A percentile compares a stretch with the other conserved stretches of the same genome.
phyloP scores from a whole-genome alignment of 768 basidiomycete genomes.

The Lactarius evosmus region DNA sequence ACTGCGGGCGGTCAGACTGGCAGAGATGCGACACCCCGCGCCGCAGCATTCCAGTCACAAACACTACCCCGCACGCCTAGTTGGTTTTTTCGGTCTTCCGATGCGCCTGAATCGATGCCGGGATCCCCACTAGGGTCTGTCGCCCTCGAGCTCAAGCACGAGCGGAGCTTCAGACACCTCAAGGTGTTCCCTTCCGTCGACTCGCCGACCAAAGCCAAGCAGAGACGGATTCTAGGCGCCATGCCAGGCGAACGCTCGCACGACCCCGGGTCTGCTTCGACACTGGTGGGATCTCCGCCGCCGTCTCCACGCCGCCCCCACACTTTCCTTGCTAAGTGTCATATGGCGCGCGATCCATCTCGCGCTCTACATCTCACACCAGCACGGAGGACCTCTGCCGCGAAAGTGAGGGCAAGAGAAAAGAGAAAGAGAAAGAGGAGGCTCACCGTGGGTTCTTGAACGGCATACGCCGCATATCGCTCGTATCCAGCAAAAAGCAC shows the following conservation, averaged over 20 bases:
- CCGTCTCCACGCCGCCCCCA: constrained; percentile 22
- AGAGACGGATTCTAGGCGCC: constrained; percentile 20
- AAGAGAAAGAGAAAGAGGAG: constrained; percentile 35
- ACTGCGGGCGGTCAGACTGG: constrained; percentile 31
- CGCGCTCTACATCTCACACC: constrained; percentile 21
- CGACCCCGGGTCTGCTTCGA: constrained; percentile 32
- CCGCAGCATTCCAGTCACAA: constrained; percentile 32
- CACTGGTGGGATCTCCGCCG: constrained; percentile 28
- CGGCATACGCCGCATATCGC: constrained; percentile 59
- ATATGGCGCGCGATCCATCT: constrained; percentile 28
- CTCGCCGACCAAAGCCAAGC: constrained; percentile 32
- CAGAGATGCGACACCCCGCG: constrained; percentile 33
- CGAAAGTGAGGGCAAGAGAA: constrained; percentile 6
- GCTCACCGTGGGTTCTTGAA: constrained; percentile 57
- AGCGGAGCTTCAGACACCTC: constrained; percentile 35
- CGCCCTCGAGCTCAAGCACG: constrained; percentile 33
- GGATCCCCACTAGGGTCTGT: constrained; percentile 42
- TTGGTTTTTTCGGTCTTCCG: constrained; percentile 53
- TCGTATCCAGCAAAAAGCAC: constrained; percentile 50
- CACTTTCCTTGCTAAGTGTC: constrained; percentile 33
- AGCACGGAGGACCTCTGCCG: constrained; percentile 22
- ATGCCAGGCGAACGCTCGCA: constrained; percentile 21
- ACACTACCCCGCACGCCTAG: constrained; percentile 30
- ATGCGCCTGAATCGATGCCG: constrained; percentile 36
- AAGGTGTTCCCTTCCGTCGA: constrained; percentile 29